These are phyloP conservation scores for Pseudohyphozyma bogoriensis DNA, from an alignment of 768 basidiomycete species.

Conservation along the genomic window DNA sequence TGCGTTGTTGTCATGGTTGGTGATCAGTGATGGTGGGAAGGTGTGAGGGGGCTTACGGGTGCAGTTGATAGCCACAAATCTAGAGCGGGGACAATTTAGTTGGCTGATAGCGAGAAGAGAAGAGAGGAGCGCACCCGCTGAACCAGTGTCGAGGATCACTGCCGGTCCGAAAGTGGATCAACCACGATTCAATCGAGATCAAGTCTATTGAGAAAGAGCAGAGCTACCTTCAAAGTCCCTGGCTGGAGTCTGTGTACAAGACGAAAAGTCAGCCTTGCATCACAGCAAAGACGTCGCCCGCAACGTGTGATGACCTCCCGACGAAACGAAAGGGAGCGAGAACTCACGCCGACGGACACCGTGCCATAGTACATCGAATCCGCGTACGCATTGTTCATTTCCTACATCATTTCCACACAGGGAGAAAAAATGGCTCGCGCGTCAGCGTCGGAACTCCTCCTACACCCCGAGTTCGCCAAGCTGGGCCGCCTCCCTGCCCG, in stretches of 20 bases:
- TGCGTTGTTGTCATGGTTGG: conserved; percentile 55
- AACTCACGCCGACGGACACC: no score
- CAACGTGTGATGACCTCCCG: no score
- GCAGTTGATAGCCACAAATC: neutral
- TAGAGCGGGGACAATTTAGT: neutral
- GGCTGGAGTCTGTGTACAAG: neutral
- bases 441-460: no score
- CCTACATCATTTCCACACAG: no score
- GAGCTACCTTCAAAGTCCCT: neutral
- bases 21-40: neutral
- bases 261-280: neutral
- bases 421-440: no score
- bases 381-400: no score
- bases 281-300: no score
- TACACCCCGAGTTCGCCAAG: no score
- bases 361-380: no score
- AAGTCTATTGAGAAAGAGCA: neutral
- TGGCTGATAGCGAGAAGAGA: no score
- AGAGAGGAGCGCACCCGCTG: conserved; percentile 52
- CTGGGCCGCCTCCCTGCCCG: neutral
- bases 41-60: neutral
- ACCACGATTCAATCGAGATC: no score
- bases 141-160: conserved; percentile 74
- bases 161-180: neutral
- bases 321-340: no score